Percentiles rank a stretch among this genome's conserved stretches.
Conservation (phyloP, 2,329 filamentous ascomycete genomes). For the Piedraia hortae region DNA sequence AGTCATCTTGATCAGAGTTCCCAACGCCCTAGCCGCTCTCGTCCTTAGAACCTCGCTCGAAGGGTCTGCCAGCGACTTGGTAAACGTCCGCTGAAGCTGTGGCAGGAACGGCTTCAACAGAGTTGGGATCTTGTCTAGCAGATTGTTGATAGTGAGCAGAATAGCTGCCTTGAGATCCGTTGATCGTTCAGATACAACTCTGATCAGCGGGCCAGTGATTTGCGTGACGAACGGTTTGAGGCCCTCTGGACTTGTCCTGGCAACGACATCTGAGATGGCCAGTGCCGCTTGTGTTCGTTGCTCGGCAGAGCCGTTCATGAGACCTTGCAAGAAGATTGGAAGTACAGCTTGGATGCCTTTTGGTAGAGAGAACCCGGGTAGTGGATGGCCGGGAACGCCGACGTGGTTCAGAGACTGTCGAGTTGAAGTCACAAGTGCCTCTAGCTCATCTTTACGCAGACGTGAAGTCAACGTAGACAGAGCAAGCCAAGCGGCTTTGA, state of each 20-base stretch:
- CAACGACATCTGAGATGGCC: slow-evolving; percentile 84
- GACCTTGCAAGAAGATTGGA: slow-evolving; percentile 87
- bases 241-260: slow-evolving; percentile 64
- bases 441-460: slow-evolving; percentile 94
- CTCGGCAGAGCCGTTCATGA: slow-evolving; percentile 86
- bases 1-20: slow-evolving; percentile 84
- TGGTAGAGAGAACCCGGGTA: slow-evolving; percentile 68
- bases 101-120: slow-evolving; percentile 92
- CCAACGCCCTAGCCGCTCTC: slow-evolving; percentile 75
- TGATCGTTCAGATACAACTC: slow-evolving; percentile 87
- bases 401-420: slow-evolving; percentile 67
- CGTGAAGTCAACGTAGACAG: slow-evolving; percentile 68
- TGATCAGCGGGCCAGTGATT: slow-evolving; percentile 88
- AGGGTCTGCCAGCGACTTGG: slow-evolving; percentile 78
- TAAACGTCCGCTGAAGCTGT: slow-evolving; percentile 87
- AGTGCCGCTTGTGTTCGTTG: slow-evolving; percentile 79
- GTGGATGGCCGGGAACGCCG: slow-evolving; percentile 56
- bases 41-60: slow-evolving; percentile 69
- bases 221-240: slow-evolving; percentile 90
- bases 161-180: slow-evolving; percentile 92
- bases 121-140: slow-evolving; percentile 85
- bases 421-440: slow-evolving; percentile 63
- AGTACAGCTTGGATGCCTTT: slow-evolving; percentile 94
- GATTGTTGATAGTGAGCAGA: slow-evolving; percentile 73
- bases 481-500: slow-evolving; percentile 72